Conservation (phyloP, 2,329 filamentous ascomycete species). For the Dactylella cylindrospora region DNA sequence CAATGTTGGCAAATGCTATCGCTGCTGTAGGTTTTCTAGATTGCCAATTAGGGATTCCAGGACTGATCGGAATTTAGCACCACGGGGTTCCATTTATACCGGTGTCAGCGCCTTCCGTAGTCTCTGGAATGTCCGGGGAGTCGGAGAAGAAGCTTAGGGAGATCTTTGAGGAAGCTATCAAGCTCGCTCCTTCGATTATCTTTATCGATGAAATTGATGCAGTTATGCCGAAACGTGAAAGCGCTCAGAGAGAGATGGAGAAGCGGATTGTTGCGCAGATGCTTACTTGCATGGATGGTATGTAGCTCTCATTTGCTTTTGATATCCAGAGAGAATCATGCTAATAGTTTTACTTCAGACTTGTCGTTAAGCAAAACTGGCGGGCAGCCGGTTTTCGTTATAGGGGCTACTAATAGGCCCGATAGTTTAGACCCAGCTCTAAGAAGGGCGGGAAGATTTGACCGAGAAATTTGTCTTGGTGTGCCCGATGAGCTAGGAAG, state of each 20-base stretch:
- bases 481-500: constrained; percentile 79
- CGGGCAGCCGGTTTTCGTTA: constrained; percentile 78
- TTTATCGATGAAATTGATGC: constrained; percentile 93
- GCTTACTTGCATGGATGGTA: constrained; percentile 76
- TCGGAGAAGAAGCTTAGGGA: constrained; percentile 84
- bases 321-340: background rate
- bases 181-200: constrained; percentile 80
- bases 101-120: constrained; percentile 76
- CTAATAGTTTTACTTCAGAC: constrained; percentile 50
- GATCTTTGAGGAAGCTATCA: constrained; percentile 83
- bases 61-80: constrained; percentile 49
- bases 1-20: constrained; percentile 76
- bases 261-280: constrained; percentile 82
- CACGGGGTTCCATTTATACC: constrained; percentile 76
- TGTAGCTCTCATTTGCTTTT: background rate
- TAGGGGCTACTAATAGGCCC: constrained; percentile 86
- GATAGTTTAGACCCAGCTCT: constrained; percentile 81
- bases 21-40: constrained; percentile 59
- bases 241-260: constrained; percentile 83
- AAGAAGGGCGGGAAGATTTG: constrained; percentile 73
- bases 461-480: constrained; percentile 80
- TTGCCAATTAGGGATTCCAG: background rate
- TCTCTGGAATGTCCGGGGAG: constrained; percentile 85
- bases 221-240: constrained; percentile 83
- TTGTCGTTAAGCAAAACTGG: constrained; percentile 70